Evolutionary conservation across 306 rosid species (phyloP).

Genomic region (Malus fusca): DNA sequence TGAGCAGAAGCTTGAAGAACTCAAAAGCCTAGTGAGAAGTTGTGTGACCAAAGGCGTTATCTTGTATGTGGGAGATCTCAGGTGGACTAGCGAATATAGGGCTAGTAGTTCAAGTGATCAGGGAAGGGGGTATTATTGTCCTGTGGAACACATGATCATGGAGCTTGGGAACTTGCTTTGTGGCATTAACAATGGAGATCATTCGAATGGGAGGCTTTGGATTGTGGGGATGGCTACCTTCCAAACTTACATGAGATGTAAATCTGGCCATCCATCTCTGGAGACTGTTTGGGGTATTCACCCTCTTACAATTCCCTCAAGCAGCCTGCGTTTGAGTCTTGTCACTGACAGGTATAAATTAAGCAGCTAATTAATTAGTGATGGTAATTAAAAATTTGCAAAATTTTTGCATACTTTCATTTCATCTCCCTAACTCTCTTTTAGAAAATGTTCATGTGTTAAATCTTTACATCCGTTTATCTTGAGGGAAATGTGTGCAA

Average conservation of each 20-base stretch:
- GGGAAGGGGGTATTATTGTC: slow-evolving; percentile 51
- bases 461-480: not conserved
- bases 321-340: slow-evolving; percentile 73
- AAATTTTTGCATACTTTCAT: not conserved
- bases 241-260: slow-evolving; percentile 75
- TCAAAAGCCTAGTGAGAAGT: slow-evolving; percentile 30
- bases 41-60: slow-evolving; percentile 49
- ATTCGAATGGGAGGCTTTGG: slow-evolving; percentile 48
- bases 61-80: slow-evolving; percentile 83
- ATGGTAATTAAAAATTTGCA: not conserved
- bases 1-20: slow-evolving; percentile 62
- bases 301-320: slow-evolving; percentile 71
- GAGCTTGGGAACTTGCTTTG: slow-evolving; percentile 77
- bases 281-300: slow-evolving; percentile 78
- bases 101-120: slow-evolving; percentile 19
- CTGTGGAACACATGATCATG: slow-evolving; percentile 68
- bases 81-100: slow-evolving; percentile 55
- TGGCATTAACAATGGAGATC: slow-evolving; percentile 23
- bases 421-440: not conserved
- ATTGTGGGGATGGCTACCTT: slow-evolving; percentile 81
- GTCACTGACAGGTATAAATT: slow-evolving; percentile 57
- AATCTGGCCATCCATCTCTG: slow-evolving; percentile 63
- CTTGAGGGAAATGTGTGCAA: not conserved
- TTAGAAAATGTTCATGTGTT: not conserved
- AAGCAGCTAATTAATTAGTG: not conserved